Evolutionary conservation across 139 green algal species (phyloP).

Genomic region (Astrephomene gubernaculifera): DNA sequence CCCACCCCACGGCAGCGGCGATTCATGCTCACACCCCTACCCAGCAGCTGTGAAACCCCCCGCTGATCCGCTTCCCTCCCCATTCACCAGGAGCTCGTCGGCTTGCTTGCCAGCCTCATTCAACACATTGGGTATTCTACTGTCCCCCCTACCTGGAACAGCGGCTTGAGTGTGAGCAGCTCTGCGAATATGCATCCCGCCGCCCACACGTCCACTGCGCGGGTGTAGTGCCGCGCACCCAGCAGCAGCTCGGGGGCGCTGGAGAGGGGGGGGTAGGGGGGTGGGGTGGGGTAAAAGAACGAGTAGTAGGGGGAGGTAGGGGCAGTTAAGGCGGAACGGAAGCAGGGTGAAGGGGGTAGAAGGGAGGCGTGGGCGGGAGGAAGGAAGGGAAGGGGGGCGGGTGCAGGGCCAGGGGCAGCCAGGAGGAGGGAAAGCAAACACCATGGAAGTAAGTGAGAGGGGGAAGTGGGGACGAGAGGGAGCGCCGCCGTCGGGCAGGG

Average conservation of each 20-base stretch:
- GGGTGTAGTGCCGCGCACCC: constrained; percentile 79
- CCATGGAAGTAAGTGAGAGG: not conserved
- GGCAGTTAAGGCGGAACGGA: not conserved
- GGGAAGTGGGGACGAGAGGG: not conserved
- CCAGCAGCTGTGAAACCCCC: no score
- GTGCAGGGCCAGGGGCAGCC: not conserved
- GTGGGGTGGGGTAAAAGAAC: not conserved
- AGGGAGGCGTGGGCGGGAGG: no score
- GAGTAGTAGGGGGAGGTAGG: not conserved
- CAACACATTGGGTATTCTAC: no score
- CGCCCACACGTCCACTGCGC: constrained; percentile 82
- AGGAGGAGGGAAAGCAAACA: not conserved
- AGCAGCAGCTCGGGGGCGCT: constrained; percentile 84
- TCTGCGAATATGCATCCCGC: constrained; percentile 88
- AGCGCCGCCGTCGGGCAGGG: no score
- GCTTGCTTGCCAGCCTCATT: no score
- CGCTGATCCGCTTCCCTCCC: no score
- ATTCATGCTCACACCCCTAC: no score
- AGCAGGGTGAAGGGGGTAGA: not conserved
- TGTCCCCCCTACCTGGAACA: constrained; percentile 73
- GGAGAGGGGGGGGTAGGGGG: not conserved
- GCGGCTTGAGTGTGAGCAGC: constrained; percentile 76
- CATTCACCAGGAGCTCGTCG: no score
- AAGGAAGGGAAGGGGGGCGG: no score
- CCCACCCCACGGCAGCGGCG: no score